phyloP scores from a whole-genome alignment of 768 basidiomycete species.

The Leccinum longicurvipes region DNA sequence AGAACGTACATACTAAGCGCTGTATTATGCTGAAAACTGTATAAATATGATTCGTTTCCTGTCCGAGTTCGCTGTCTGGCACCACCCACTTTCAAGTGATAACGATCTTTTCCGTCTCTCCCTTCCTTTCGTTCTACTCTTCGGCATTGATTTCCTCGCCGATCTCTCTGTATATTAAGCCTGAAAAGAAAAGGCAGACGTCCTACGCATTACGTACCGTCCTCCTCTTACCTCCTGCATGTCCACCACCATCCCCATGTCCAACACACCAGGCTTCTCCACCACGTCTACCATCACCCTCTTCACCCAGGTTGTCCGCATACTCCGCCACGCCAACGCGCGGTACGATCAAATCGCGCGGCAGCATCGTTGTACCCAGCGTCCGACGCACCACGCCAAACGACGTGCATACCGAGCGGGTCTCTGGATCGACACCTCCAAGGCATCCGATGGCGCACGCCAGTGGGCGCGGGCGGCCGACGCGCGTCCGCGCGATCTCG shows the following conservation, averaged over 20 bases:
- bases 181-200: neutral
- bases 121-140: neutral
- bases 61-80: slow-evolving; percentile 11
- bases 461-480: neutral
- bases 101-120: neutral
- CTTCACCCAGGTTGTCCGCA: slow-evolving; percentile 37
- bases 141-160: neutral
- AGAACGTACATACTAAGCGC: slow-evolving; percentile 10
- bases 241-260: neutral
- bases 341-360: slow-evolving; percentile 39
- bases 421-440: slow-evolving; percentile 42
- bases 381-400: slow-evolving; percentile 46
- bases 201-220: neutral
- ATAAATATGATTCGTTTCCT: slow-evolving; percentile 16
- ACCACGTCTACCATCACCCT: slow-evolving; percentile 13
- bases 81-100: slow-evolving; percentile 12
- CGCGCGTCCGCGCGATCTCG: neutral
- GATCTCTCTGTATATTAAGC: slow-evolving; percentile 1
- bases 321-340: slow-evolving; percentile 43
- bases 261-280: slow-evolving; percentile 19
- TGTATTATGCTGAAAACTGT: neutral
- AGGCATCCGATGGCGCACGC: slow-evolving; percentile 23
- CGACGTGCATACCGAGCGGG: slow-evolving; percentile 43
- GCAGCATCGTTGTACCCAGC: slow-evolving; percentile 33
- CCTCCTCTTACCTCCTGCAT: neutral